Evolutionary conservation across 1,284 basidiomycete species (phyloP), one percentile per base, ranked within the genome.

Genomic region (Trametes pubescens): DNA sequence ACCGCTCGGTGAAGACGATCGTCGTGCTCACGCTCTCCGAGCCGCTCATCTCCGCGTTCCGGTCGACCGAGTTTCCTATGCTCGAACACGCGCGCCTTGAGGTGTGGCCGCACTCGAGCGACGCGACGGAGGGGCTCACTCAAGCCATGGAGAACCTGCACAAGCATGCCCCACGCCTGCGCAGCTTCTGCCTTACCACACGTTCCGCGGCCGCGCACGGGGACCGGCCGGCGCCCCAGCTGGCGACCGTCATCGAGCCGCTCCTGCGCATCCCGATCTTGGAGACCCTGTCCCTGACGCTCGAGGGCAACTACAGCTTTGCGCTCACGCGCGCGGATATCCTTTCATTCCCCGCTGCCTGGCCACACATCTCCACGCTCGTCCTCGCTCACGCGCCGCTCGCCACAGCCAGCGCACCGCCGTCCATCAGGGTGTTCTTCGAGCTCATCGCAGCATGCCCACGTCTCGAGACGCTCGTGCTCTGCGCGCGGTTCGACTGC

Each of bases 51-150:
- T 38, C 13, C 6, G 53, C 60, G 8, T 37, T 61, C 37, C 37
- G 49, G 18, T 21, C 22, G 0, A 56, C 53, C 16, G 60, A 61
- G 16, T 51, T 61, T 47, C 60, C 60, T 1, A n/a, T 21, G 3
- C 38, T 56, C 29, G 60, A 61, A 22, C 37, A 10, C 2, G 21
- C 22, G 16, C 60, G 54, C 24, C 32, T 61, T 14, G 60, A 61
- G 24, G 37, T 61, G 14, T 61, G 60, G 60, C 60, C 60, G 26
- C 53, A 61, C 37, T 61, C 60, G 1, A 61, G 60, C 48, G 53
- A 61, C 21, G 60, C 60, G 8, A 56, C 60, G 21, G 53, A 56
- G 14, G 47, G 38, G 14, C 53, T 61, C 13, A 51, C 29, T 0
- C 60, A 56, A 9, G n/a, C 46, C 8, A 56, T 61, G 38, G 47